A percentile compares a stretch with the other conserved stretches of the same genome.
Evolutionary conservation across 352 stramenopile species (phyloP).

Genomic region (Pythium vanterpoolii): DNA sequence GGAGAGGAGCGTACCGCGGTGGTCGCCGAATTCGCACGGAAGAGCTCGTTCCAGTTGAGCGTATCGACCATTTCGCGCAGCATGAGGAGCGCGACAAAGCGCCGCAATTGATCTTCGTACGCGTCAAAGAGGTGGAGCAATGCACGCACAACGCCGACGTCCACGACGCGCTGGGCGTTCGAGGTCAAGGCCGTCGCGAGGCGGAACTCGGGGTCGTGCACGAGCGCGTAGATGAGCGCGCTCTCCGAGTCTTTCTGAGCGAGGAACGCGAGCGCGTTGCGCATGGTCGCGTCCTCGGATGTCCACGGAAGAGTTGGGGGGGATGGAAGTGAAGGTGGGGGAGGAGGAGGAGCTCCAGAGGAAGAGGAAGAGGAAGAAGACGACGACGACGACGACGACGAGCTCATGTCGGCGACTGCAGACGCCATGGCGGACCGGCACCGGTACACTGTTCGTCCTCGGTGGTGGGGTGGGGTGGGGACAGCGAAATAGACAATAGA

Average conservation of each 20-base stretch:
- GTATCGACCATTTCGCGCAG: constrained; percentile 76
- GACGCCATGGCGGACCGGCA: neutral
- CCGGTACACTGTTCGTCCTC: too few relatives aligned
- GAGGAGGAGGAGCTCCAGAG: neutral
- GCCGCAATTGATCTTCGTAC: constrained; percentile 71
- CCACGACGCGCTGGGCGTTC: constrained; percentile 22
- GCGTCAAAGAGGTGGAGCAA: constrained; percentile 71
- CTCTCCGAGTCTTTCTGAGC: constrained; percentile 59
- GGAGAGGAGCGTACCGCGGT: constrained; percentile 32
- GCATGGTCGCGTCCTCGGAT: constrained; percentile 44
- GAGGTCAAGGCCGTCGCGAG: constrained; percentile 58
- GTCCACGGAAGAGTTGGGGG: neutral
- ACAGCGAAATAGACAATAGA: too few relatives aligned
- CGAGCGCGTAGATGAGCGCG: constrained; percentile 69
- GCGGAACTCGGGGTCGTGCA: constrained; percentile 76
- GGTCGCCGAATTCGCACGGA: constrained; percentile 72
- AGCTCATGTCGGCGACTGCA: neutral
- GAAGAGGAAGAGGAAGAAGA: neutral
- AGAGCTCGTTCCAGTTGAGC: constrained; percentile 81
- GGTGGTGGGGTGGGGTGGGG: too few relatives aligned
- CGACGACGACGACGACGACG: neutral
- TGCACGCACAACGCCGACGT: constrained; percentile 59
- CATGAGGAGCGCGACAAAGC: constrained; percentile 67
- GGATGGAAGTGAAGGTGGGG: neutral
- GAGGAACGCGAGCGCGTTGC: constrained; percentile 64